phyloP scores from a whole-genome alignment of 2,329 filamentous ascomycete species.

The Microcyclospora pomicola region DNA sequence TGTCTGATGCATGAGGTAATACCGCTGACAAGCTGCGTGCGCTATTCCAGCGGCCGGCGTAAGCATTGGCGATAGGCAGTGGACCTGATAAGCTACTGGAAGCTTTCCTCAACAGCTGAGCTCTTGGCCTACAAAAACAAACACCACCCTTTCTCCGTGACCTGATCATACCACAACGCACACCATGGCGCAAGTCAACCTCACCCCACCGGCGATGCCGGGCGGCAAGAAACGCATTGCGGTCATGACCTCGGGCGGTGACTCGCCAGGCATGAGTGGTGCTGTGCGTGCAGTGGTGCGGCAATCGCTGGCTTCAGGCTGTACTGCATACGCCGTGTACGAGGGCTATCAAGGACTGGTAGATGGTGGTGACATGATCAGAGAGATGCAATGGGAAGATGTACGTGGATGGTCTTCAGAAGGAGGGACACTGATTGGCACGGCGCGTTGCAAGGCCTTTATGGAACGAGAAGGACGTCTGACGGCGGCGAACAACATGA shows the following conservation, averaged over 20 bases:
- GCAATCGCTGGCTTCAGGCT: slow-evolving; percentile 66
- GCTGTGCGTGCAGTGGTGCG: slow-evolving; percentile 82
- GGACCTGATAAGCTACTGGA: too few relatives aligned
- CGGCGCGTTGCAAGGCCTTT: slow-evolving; percentile 83
- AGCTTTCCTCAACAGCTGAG: too few relatives aligned
- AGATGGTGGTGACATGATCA: slow-evolving; percentile 75
- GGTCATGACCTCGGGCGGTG: slow-evolving; percentile 87
- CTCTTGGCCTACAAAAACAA: too few relatives aligned
- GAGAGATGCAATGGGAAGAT: slow-evolving; percentile 79
- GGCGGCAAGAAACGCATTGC: slow-evolving; percentile 52
- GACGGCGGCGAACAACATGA: slow-evolving; percentile 83
- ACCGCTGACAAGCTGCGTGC: too few relatives aligned
- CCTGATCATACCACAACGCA: too few relatives aligned
- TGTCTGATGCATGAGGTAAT: too few relatives aligned
- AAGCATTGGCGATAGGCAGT: too few relatives aligned
- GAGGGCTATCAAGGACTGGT: slow-evolving; percentile 96
- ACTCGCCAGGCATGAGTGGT: slow-evolving; percentile 90
- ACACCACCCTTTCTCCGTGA: too few relatives aligned
- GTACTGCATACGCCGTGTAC: slow-evolving; percentile 43
- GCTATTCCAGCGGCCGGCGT: too few relatives aligned
- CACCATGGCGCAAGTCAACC: slow-evolving; percentile 19
- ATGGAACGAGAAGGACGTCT: slow-evolving; percentile 76
- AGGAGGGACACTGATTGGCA: slow-evolving; percentile 91
- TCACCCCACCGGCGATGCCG: slow-evolving; percentile 18
- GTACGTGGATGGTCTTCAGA: slow-evolving; percentile 89